Percentiles rank a stretch among this genome's conserved stretches.
phyloP scores from a whole-genome alignment of 768 basidiomycete genomes.

The Termitomyces sp. region DNA sequence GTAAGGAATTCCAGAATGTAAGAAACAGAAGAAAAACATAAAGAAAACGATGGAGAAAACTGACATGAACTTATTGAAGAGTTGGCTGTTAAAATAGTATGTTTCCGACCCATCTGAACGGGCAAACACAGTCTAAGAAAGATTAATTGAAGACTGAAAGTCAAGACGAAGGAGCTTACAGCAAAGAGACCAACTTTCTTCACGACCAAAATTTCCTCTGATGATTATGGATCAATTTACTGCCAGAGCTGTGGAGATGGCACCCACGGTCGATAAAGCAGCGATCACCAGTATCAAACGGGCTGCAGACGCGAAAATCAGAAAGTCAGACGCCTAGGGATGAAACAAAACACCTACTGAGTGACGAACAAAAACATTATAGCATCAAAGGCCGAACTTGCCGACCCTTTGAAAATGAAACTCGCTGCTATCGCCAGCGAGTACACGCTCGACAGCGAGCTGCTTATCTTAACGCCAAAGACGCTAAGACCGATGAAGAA shows the following conservation, averaged over 20 bases:
- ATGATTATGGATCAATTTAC: not conserved
- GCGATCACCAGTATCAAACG: constrained; percentile 80
- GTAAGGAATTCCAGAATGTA: not conserved
- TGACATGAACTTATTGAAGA: constrained; percentile 72
- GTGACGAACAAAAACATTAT: constrained; percentile 82
- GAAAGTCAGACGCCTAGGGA: not conserved
- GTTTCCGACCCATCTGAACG: constrained; percentile 73
- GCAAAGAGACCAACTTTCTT: constrained; percentile 81
- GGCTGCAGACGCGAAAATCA: constrained; percentile 33
- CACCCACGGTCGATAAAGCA: constrained; percentile 60
- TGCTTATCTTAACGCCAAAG: constrained; percentile 62
- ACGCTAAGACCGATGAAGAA: constrained; percentile 72
- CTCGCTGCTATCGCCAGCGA: constrained; percentile 67
- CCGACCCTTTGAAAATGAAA: constrained; percentile 76
- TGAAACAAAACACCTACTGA: constrained; percentile 45
- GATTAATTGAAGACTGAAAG: not conserved
- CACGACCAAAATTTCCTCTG: constrained; percentile 66
- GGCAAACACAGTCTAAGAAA: constrained; percentile 54
- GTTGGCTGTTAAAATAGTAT: constrained; percentile 77
- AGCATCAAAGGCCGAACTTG: constrained; percentile 69
- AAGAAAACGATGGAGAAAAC: constrained; percentile 12
- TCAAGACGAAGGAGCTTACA: constrained; percentile 25
- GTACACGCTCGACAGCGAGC: constrained; percentile 67
- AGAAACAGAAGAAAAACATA: not conserved
- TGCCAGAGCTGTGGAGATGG: not conserved